phyloP scores from a whole-genome alignment of 306 rosid species.

The Quercus ilex region DNA sequence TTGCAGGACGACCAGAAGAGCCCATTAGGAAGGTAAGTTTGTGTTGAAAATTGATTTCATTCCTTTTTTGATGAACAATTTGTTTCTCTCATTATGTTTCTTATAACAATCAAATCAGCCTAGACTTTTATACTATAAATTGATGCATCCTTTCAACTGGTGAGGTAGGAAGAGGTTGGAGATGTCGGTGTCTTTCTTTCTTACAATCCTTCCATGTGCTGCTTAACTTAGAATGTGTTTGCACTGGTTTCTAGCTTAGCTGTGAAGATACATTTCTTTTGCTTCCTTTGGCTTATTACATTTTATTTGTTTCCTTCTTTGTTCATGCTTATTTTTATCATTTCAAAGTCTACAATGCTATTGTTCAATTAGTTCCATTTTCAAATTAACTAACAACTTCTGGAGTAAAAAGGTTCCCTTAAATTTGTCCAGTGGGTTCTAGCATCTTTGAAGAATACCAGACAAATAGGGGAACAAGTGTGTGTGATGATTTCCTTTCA shows the following conservation, averaged over 20 bases:
- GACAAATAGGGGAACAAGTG: neutral
- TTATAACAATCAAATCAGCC: neutral
- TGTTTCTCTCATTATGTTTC: neutral
- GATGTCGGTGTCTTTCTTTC: neutral
- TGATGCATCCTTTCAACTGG: neutral
- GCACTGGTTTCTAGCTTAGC: neutral
- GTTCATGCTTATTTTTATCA: neutral
- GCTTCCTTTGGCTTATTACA: too few relatives aligned
- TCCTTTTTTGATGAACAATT: too few relatives aligned
- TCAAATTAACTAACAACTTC: neutral
- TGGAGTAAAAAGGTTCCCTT: neutral
- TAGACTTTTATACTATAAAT: neutral
- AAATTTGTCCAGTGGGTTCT: neutral
- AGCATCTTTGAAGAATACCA: neutral
- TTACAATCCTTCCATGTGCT: neutral
- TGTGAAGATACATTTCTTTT: neutral
- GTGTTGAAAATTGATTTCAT: neutral
- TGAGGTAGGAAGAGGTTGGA: neutral
- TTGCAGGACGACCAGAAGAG: conserved; percentile 95
- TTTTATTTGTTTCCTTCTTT: neutral
- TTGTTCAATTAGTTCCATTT: neutral
- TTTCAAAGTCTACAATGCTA: neutral
- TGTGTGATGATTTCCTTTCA: neutral
- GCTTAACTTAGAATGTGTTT: too few relatives aligned
- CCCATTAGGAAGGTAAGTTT: conserved; percentile 69